phyloP scores from a whole-genome alignment of 2,329 filamentous ascomycete genomes.

The Pyrenochaeta sp. region DNA sequence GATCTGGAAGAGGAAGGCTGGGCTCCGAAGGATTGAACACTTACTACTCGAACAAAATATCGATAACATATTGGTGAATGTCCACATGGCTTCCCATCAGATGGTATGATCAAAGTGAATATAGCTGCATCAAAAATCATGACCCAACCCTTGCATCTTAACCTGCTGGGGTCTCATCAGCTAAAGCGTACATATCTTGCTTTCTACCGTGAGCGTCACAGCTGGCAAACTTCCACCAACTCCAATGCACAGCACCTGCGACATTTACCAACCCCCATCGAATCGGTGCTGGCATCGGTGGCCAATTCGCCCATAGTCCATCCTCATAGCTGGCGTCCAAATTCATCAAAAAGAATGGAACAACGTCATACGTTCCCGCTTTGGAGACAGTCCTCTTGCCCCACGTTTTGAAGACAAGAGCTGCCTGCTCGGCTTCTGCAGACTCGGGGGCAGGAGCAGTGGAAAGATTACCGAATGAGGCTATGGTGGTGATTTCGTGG shows the following conservation, averaged over 20 bases:
- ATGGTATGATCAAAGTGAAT: no score
- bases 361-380: conserved; percentile 65
- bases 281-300: conserved; percentile 68
- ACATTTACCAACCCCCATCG: conserved; percentile 68
- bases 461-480: conserved; percentile 54
- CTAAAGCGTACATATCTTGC: conserved; percentile 48
- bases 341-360: conserved; percentile 71
- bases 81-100: no score
- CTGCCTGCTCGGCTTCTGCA: conserved; percentile 55
- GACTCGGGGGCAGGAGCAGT: conserved; percentile 58
- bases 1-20: no score
- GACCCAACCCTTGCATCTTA: no score
- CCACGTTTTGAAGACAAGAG: conserved; percentile 65
- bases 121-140: no score
- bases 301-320: conserved; percentile 68
- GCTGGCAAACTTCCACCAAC: conserved; percentile 71
- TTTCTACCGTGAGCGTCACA: conserved; percentile 63
- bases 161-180: no score
- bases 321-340: conserved; percentile 67
- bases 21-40: no score
- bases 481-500: conserved; percentile 43
- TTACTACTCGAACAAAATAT: no score
- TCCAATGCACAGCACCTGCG: conserved; percentile 62
- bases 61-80: no score
- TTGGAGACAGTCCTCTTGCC: conserved; percentile 70